Conservation (phyloP, 805 yeast species). For the Suhomyces sp. region DNA sequence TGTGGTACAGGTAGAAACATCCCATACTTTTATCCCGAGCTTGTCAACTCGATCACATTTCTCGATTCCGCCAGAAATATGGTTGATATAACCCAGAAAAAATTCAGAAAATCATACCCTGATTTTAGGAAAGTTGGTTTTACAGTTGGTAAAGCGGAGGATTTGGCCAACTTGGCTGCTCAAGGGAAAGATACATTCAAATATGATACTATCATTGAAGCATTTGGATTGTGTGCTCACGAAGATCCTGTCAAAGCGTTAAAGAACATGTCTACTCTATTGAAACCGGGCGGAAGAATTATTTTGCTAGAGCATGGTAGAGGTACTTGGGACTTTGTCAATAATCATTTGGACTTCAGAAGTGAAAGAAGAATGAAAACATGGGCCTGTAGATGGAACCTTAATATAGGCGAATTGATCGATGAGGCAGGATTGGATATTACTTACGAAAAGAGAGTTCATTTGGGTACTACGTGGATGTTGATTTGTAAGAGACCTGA, state of each 20-base stretch:
- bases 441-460: conserved; percentile 75
- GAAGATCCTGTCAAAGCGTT: conserved; percentile 86
- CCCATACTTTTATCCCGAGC: conserved; percentile 61
- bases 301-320: conserved; percentile 91
- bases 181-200: conserved; percentile 40
- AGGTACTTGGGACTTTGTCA: conserved; percentile 74
- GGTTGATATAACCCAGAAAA: conserved; percentile 77
- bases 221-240: conserved; percentile 95
- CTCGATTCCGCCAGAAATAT: conserved; percentile 81
- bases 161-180: conserved; percentile 57
- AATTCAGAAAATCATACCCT: conserved; percentile 70
- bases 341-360: conserved; percentile 75
- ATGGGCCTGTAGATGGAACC: conserved; percentile 98
- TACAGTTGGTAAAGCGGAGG: conserved; percentile 89
- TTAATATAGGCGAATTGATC: conserved; percentile 85
- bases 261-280: conserved; percentile 64
- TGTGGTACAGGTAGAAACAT: conserved; percentile 96
- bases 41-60: conserved; percentile 73
- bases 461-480: conserved; percentile 92
- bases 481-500: conserved; percentile 73
- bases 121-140: conserved; percentile 72
- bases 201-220: conserved; percentile 90
- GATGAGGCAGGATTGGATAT: conserved; percentile 82
- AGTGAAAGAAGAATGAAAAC: conserved; percentile 80
- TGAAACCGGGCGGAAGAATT: conserved; percentile 89